Evolutionary conservation across 2,329 filamentous ascomycete species (phyloP), one percentile per base, ranked within the genome.

Genomic region (Myriosclerotinia curreyana): DNA sequence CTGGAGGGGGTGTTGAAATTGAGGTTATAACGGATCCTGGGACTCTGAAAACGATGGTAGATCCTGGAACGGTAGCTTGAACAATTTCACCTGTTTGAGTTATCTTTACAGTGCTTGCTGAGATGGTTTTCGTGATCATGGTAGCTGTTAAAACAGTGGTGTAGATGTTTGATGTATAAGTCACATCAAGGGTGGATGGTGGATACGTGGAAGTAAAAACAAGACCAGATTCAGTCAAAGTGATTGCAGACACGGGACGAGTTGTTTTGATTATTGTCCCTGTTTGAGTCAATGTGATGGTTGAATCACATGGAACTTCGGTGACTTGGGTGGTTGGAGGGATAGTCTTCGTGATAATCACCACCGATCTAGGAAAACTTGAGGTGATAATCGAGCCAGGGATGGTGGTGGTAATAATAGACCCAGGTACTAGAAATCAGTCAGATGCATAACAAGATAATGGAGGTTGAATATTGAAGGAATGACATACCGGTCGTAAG

Each of bases 231-330:
- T 60, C 22, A 3, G 36, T 48, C 2, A 64, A 20, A 3, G 48
- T 64, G 3, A 64, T 44, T 31, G n/a, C 52, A n/a, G 62, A 64
- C 3, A 36, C n/a, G 9, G 62, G 46, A 46, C 12, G 28, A 14
- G 48, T 64, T 15, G 46, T 52, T 38, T 5, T 52, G 9, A 64
- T 12, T 5, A 46, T 5, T 28, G 44, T 50, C 6, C 22, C 62
- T 8, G 54, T 8, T 15, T 51, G 25, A 8, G 62, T 52, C n/a
- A 51, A 14, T 15, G 48, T 59, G 28, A 64, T 20, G 1, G 62
- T 64, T 15, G 54, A 52, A 25, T 54, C 36, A 15, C 42, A 58
- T 40, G 62, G 62, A 20, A 64, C n/a, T 28, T 52, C 15, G 20
- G 54, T 49, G 9, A 28, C 40, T 49, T 60, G 28, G n/a, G 52